phyloP scores from a whole-genome alignment of 805 yeast species.

The Cyberlindnera xylosilytica region DNA sequence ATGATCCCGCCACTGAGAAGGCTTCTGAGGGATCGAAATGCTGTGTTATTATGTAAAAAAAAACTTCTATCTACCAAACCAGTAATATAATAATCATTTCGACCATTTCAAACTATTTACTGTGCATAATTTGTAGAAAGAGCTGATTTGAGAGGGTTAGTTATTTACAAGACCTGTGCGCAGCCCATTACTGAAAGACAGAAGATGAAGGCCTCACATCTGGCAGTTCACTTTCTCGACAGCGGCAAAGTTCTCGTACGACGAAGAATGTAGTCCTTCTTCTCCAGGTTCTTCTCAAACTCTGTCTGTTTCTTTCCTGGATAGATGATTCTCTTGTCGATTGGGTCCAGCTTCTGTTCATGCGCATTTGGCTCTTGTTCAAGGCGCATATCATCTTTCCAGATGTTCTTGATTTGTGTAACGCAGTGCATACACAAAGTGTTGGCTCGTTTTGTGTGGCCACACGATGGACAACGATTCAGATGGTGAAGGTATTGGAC shows the following conservation, averaged over 20 bases:
- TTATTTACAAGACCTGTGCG: too few relatives aligned
- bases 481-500: slow-evolving; percentile 70
- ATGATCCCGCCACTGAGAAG: slow-evolving; percentile 12
- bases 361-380: slow-evolving; percentile 21
- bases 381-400: slow-evolving; percentile 47
- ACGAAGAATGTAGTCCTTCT: slow-evolving; percentile 52
- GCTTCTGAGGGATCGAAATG: slow-evolving; percentile 26
- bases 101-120: too few relatives aligned
- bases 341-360: slow-evolving; percentile 41
- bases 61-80: background rate
- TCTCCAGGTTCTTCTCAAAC: slow-evolving; percentile 42
- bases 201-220: too few relatives aligned
- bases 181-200: too few relatives aligned
- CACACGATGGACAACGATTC: slow-evolving; percentile 94
- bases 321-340: slow-evolving; percentile 64
- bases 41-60: slow-evolving; percentile 32
- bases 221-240: slow-evolving; percentile 33
- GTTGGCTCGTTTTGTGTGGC: slow-evolving; percentile 85
- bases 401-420: slow-evolving; percentile 68
- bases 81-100: background rate
- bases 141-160: too few relatives aligned
- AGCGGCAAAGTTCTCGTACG: slow-evolving; percentile 57
- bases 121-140: too few relatives aligned
- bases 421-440: slow-evolving; percentile 92
- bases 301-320: slow-evolving; percentile 64